Base-by-base conservation (phyloP, 768 basidiomycete species). In the Suillus occidentalis region DNA sequence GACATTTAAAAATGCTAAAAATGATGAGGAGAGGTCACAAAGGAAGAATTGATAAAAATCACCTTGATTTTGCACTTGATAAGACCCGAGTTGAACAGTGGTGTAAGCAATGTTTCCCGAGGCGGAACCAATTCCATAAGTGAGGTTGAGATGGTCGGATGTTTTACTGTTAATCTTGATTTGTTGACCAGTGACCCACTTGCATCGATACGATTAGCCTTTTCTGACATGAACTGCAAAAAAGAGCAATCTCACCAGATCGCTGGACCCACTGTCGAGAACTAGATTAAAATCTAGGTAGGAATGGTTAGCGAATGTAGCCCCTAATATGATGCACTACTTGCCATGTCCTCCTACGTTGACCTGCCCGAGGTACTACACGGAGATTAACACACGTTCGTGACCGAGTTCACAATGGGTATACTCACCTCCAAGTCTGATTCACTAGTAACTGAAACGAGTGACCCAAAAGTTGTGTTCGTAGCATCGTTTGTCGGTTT, bases 121-220 rank as follows among this genome's bases (percentile, higher is more conserved):
- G 0, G 78, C 79, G 18, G 71, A 71, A 18, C 82, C 82, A n/a
- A 76, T 69, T 22, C 80, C 81, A 65, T 80, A 83, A 22, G 75
- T 73, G 42, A 76, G 68, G 55, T 72, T 72, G 1, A 75, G 67
- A 36, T 69, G 66, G 13, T 76, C 69, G 53, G 73, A 70, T 14
- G 80, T 78, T 37, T 67, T 61, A n/a, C 72, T 72, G 39, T 72
- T 71, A 12, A 78, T 58, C 7, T 74, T 63, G 13, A 80, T 63
- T 6, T 68, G 75, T 62, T 68, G 61, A 56, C 42, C 37, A 31
- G 45, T 28, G 28, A 75, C 67, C 74, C 74, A 76, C 53, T 55
- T 55, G 53, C 12, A 6, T 55, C 34, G 34, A 55, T n/a, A 13
- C 20, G n/a, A 34, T 55, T 36, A 36, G 34, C 34, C 34, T 36